phyloP scores from a whole-genome alignment of 2,329 filamentous ascomycete genomes.

The Aureobasidium musti region DNA sequence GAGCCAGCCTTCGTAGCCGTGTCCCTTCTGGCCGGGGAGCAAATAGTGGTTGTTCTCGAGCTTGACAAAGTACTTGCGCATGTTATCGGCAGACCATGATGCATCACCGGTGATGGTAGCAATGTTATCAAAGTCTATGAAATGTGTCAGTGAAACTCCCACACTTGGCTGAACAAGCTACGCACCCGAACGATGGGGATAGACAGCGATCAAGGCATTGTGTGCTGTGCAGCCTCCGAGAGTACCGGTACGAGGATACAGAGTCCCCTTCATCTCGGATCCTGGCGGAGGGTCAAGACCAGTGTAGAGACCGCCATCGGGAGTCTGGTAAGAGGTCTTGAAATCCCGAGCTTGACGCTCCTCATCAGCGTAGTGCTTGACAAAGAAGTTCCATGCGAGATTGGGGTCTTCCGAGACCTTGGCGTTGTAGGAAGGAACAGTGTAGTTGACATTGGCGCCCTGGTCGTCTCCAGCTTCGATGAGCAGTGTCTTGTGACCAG shows the following conservation, averaged over 20 bases:
- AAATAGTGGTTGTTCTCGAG: conserved; percentile 46
- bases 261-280: conserved; percentile 55
- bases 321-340: conserved; percentile 60
- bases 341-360: conserved; percentile 56
- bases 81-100: conserved; percentile 60
- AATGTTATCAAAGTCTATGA: conserved; percentile 52
- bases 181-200: conserved; percentile 46
- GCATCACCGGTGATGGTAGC: conserved; percentile 60
- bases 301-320: conserved; percentile 55
- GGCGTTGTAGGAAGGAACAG: conserved; percentile 57
- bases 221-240: conserved; percentile 63
- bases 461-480: conserved; percentile 64
- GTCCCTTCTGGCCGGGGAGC: conserved; percentile 43
- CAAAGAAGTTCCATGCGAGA: conserved; percentile 64
- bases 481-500: conserved; percentile 61
- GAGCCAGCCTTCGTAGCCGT: conserved; percentile 62
- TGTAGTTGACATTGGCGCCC: conserved; percentile 53
- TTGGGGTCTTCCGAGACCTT: conserved; percentile 58
- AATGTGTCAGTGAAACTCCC: conserved; percentile 9
- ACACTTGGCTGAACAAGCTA: not conserved
- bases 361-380: conserved; percentile 61
- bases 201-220: conserved; percentile 61
- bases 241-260: conserved; percentile 60
- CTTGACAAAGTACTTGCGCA: conserved; percentile 59
- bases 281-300: conserved; percentile 57